phyloP scores from a whole-genome alignment of 2,329 filamentous ascomycete species.

The Stachybotrys echinatus region DNA sequence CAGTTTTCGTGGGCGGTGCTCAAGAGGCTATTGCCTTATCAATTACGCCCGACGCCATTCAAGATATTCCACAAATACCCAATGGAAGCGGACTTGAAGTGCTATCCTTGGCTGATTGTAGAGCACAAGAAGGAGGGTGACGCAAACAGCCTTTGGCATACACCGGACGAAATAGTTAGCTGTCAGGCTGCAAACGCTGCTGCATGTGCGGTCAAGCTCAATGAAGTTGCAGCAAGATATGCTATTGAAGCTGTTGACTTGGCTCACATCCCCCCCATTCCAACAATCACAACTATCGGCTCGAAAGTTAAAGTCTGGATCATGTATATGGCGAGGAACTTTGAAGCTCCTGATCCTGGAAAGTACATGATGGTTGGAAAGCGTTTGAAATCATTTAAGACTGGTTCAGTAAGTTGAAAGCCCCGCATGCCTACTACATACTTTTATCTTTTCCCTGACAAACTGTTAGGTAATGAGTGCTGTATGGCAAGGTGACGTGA shows the following conservation, averaged over 20 bases:
- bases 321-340: conserved; percentile 7
- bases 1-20: conserved; percentile 9
- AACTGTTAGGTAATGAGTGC: conserved; percentile 9
- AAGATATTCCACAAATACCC: conserved; percentile 2
- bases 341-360: conserved; percentile 2
- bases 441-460: background rate
- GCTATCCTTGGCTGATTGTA: conserved; percentile 14
- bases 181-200: conserved; percentile 11
- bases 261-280: conserved; percentile 10
- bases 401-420: too few relatives aligned
- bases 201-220: conserved; percentile 10
- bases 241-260: conserved; percentile 1
- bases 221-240: conserved; percentile 5
- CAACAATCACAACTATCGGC: conserved; percentile 10
- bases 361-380: background rate
- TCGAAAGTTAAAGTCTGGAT: conserved; percentile 10
- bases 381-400: background rate
- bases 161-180: background rate
- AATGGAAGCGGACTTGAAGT: conserved; percentile 4
- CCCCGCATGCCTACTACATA: background rate
- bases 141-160: too few relatives aligned
- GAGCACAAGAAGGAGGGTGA: conserved; percentile 10
- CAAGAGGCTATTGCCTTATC: background rate
- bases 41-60: conserved; percentile 4
- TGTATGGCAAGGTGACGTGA: conserved; percentile 13